Percentiles rank a stretch among this genome's conserved stretches.
Evolutionary conservation across 306 rosid species (phyloP).

Genomic region (Fragaria ananassa): DNA sequence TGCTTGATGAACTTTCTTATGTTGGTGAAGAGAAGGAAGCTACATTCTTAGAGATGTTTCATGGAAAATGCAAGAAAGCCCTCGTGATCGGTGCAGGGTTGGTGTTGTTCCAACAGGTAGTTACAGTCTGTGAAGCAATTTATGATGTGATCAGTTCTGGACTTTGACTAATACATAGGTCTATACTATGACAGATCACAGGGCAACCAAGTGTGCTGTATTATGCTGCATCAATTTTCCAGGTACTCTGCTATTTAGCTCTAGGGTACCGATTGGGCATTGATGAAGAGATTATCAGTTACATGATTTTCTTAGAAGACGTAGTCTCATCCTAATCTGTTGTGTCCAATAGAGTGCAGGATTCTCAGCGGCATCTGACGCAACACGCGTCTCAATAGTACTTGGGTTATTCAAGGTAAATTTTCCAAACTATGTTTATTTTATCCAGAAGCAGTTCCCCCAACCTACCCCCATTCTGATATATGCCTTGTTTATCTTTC

Average conservation of each 20-base stretch:
- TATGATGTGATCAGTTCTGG: slow-evolving; percentile 17
- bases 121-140: slow-evolving; percentile 27
- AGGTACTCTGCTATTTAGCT: slow-evolving; percentile 51
- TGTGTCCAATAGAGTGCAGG: slow-evolving; percentile 73
- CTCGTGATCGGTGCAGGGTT: slow-evolving; percentile 71
- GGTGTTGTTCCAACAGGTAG: slow-evolving; percentile 97
- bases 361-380: slow-evolving; percentile 87
- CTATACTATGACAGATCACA: slow-evolving; percentile 67
- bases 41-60: slow-evolving; percentile 62
- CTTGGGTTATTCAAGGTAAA: slow-evolving; percentile 88
- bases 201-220: slow-evolving; percentile 98
- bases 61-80: slow-evolving; percentile 78
- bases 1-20: slow-evolving; percentile 69
- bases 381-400: slow-evolving; percentile 88
- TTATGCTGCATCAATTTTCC: slow-evolving; percentile 87
- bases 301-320: slow-evolving; percentile 2
- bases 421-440: background rate
- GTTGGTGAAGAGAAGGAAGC: slow-evolving; percentile 66
- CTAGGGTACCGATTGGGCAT: slow-evolving; percentile 18
- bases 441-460: background rate
- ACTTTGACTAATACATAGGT: slow-evolving; percentile 33
- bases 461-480: background rate
- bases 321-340: slow-evolving; percentile 27
- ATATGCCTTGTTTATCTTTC: background rate
- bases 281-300: slow-evolving; percentile 11